Evolutionary conservation across 805 yeast species (phyloP), one percentile per base, ranked within the genome.

Genomic region (Allodekkera sacchari): DNA sequence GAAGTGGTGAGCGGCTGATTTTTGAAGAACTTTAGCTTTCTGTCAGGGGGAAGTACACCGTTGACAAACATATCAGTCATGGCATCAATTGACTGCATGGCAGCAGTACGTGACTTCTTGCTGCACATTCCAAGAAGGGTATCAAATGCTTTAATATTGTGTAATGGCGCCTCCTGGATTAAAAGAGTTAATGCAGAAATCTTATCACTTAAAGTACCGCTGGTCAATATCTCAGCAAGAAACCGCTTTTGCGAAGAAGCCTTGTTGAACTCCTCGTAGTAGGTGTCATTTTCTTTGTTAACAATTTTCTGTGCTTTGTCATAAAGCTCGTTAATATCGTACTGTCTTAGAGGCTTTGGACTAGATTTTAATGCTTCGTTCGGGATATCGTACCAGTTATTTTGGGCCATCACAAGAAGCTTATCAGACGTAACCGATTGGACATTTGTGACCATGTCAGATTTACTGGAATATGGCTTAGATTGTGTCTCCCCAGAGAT

Each of bases 181-280:
- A 92, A 65, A 52, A 92, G 72, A 1, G 98, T 89, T 50, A 92
- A 68, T 0, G 98, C 96, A 29, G 95, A 83, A 34, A 92, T 83
- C 61, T 92, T 87, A 78, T 92, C 98, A 47, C 77, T 80, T 46
- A 89, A 67, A 0, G 98, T 92, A 83, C 98, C 98, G 43, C 76
- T 80, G 5, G 87, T 68, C 48, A 92, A 70, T 44, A 92, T 80
- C 57, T 89, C 94, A 1, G 89, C 71, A 66, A 85, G 74, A 55
- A 89, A 89, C 66, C 83, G 80, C 52, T 74, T 77, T 62, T 83
- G 96, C 5, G 94, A 82, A 24, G 80, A 75, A 34, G 78, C 71
- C 42, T 76, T 76, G 34, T 82, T 72, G 52, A 79, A 79, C 52
- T 80, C 94, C 38, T 76, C 78, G 39, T 73, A 68, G 53, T 83